Base-by-base conservation (phyloP, 2,329 filamentous ascomycete species). In the Talaromyces funiculosus region DNA sequence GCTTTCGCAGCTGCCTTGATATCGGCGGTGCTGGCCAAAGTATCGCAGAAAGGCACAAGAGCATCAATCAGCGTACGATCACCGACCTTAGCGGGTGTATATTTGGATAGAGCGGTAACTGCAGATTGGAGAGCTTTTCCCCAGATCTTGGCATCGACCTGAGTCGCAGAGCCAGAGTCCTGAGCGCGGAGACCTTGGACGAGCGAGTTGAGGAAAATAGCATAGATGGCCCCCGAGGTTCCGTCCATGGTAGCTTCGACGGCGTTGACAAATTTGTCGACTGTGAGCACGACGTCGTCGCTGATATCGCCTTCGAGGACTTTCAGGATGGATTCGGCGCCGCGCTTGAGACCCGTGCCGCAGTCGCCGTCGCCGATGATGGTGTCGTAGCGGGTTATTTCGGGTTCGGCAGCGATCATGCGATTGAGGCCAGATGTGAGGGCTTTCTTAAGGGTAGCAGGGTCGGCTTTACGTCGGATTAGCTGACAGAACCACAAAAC, bases 61-160 rank as follows among this genome's bases (percentile, higher is more conserved):
- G 93, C 92, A 75, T 99, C 94, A 35, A 97, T 84, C 37, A 97
- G 78, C 0, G 94, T 99, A 55, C 94, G 84, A 72, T 99, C 94
- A 29, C 94, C 94, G 0, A 89, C 88, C 57, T 88, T 86, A 0
- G 94, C 94, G 0, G 93, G 92, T 1, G 94, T 99, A 75, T 97
- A 97, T 70, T 82, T 89, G 37, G 82, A 84, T 61, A 99, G 79
- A 1, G 87, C 86, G 20, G 86, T 80, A 64, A 88, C 84, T 57
- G 90, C 90, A 66, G 86, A 82, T 64, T 86, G 80, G 14, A 97
- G 80, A 0, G 92, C 92, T 33, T 82, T 78, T 3, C 86, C 82
- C 86, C 86, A 89, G 31, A 81, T 75, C 43, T 80, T 72, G 2
- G 77, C 69, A 0, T 78, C 82, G 35, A 82, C 78, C 29, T 54